phyloP scores from a whole-genome alignment of 1,284 basidiomycete genomes.

The Apiotrichum montevideense region DNA sequence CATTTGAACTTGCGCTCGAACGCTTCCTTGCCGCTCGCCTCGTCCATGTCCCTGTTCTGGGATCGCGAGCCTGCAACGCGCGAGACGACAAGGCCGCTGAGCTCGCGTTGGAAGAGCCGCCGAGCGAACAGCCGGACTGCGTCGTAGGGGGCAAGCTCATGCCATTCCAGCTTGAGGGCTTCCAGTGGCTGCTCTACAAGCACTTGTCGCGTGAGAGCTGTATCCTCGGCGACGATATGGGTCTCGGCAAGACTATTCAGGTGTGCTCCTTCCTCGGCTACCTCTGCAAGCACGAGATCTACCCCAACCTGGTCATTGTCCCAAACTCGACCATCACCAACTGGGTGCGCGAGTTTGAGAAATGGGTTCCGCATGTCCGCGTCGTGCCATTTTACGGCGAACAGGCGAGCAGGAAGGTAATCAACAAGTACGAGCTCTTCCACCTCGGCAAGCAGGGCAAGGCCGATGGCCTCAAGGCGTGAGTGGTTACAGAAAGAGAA shows the following conservation, averaged over 20 bases:
- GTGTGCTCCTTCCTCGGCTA: constrained; percentile 79
- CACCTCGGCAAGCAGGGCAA: constrained; percentile 50
- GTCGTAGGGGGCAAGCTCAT: constrained; percentile 56
- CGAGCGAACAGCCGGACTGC: constrained; percentile 47
- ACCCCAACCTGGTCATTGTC: constrained; percentile 81
- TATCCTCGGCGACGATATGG: constrained; percentile 99
- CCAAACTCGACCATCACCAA: constrained; percentile 63
- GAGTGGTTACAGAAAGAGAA: constrained; percentile 6
- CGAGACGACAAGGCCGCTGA: constrained; percentile 35
- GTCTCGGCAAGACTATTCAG: constrained; percentile 67
- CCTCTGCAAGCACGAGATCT: constrained; percentile 57
- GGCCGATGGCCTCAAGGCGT: constrained; percentile 44
- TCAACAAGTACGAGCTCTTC: constrained; percentile 74
- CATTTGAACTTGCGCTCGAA: constrained; percentile 61
- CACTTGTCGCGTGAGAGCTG: constrained; percentile 82
- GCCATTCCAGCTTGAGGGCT: constrained; percentile 82
- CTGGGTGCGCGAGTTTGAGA: constrained; percentile 70
- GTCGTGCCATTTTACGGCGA: constrained; percentile 53
- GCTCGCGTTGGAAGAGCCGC: constrained; percentile 20
- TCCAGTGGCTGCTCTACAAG: constrained; percentile 86
- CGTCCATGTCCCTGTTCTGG: constrained; percentile 58
- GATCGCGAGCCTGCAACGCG: constrained; percentile 21
- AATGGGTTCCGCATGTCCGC: constrained; percentile 67
- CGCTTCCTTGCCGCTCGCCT: constrained; percentile 60
- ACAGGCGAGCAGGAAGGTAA: constrained; percentile 60